These are phyloP conservation scores for Candida tropicalis DNA, from an alignment of 1,139 yeast species.

Conservation along the genomic window DNA sequence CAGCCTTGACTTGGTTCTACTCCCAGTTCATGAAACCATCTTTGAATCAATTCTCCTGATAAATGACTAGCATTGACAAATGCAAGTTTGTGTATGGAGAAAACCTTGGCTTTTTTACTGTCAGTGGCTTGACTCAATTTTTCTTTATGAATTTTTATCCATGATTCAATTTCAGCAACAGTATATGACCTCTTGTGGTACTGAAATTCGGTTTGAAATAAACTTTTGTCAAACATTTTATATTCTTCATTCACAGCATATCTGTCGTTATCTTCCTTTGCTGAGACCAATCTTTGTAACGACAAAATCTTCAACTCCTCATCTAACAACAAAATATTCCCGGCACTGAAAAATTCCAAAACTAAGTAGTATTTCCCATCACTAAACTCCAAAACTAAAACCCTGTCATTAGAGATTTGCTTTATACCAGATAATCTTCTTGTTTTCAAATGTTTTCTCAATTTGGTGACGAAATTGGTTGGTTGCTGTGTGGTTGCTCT, in stretches of 20 bases:
- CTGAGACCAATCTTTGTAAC: constrained; percentile 76
- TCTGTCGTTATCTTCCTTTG: constrained; percentile 59
- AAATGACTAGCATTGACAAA: constrained; percentile 72
- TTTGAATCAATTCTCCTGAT: constrained; percentile 76
- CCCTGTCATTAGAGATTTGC: constrained; percentile 79
- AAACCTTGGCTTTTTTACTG: constrained; percentile 46
- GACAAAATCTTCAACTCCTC: constrained; percentile 67
- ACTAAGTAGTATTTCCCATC: constrained; percentile 80
- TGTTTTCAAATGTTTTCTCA: constrained; percentile 83
- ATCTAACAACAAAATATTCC: constrained; percentile 81
- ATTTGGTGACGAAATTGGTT: constrained; percentile 79
- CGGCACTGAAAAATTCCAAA: constrained; percentile 92
- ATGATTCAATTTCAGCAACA: constrained; percentile 39
- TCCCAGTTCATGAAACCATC: constrained; percentile 47
- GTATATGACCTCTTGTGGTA: constrained; percentile 23
- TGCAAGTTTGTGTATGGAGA: constrained; percentile 69
- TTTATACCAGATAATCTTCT: constrained; percentile 72
- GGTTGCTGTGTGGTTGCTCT: constrained; percentile 83
- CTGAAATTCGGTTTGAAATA: constrained; percentile 11
- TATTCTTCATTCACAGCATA: constrained; percentile 77
- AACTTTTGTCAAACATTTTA: constrained; percentile 53
- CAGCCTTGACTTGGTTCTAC: constrained; percentile 49
- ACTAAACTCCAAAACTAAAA: constrained; percentile 77
- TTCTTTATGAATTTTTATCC: constrained; percentile 50
- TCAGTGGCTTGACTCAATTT: constrained; percentile 21